Percentiles rank a stretch among this genome's conserved stretches.
Conservation (phyloP, 164 flowering plant species). For the Chimonanthus salicifolius region DNA sequence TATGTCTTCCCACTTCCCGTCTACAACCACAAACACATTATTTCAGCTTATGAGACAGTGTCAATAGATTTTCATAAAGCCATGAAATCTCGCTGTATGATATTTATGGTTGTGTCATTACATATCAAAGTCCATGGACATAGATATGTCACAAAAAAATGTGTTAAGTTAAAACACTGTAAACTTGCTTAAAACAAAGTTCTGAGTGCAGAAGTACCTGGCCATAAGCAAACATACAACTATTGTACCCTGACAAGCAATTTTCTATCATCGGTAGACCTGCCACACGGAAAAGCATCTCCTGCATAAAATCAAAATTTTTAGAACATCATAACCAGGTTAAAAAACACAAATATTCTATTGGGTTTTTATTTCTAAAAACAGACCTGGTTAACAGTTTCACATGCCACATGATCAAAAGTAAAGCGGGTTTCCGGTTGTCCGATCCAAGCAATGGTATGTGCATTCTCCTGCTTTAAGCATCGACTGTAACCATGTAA, state of each 20-base stretch:
- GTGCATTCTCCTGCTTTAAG: constrained; percentile 92
- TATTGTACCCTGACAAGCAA: constrained; percentile 94
- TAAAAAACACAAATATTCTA: not conserved
- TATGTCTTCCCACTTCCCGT: constrained; percentile 99
- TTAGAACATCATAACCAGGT: constrained; percentile 5
- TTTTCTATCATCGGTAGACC: constrained; percentile 98
- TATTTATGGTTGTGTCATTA: not conserved
- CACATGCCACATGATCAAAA: constrained; percentile 99
- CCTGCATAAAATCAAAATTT: constrained; percentile 44
- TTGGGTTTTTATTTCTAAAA: constrained; percentile 2
- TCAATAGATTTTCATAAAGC: not conserved
- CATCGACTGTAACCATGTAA: constrained; percentile 69
- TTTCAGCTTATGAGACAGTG: not conserved
- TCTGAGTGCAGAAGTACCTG: constrained; percentile 50
- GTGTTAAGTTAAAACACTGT: too few species aligned
- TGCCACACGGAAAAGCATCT: constrained; percentile 78
- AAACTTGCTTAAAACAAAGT: not conserved
- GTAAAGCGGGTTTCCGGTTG: constrained; percentile 89
- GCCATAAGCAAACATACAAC: constrained; percentile 99
- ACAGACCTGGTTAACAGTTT: constrained; percentile 80
- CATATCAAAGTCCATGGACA: not conserved
- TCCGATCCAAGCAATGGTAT: constrained; percentile 79
- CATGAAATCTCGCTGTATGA: not conserved
- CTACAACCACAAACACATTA: constrained; percentile 31
- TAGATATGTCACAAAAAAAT: too few species aligned